Conservation (phyloP, 192 early-diverging fungal genomes). For the Spizellomyces punctatus region DNA sequence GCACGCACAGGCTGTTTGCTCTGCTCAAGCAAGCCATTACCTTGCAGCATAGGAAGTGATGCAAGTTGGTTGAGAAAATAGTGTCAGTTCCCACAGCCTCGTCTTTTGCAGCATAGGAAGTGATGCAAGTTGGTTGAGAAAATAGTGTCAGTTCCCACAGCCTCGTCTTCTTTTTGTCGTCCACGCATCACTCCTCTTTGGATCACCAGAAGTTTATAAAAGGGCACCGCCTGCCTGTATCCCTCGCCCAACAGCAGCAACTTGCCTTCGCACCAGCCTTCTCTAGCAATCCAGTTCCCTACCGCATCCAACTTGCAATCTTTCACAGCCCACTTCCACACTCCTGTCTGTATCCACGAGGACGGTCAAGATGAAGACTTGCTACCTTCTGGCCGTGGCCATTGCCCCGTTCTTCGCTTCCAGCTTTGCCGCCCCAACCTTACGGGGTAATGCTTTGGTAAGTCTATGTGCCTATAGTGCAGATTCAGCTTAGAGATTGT, state of each 20-base stretch:
- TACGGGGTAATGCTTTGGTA: background rate
- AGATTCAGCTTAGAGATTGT: background rate
- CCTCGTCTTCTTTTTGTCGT: background rate
- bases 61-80: background rate
- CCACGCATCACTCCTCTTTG: background rate
- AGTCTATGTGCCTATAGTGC: background rate
- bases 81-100: background rate
- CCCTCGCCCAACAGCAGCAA: background rate
- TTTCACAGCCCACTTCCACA: background rate
- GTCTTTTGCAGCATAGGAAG: background rate
- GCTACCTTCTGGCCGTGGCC: conserved; percentile 9
- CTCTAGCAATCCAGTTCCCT: background rate
- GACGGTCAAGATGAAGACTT: conserved; percentile 2
- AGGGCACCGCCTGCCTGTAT: background rate
- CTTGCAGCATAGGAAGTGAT: background rate
- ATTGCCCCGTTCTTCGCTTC: conserved; percentile 1
- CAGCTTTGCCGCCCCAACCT: background rate
- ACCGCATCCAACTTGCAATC: background rate
- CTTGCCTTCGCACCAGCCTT: background rate
- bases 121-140: background rate
- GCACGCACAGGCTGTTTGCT: background rate
- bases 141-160: background rate
- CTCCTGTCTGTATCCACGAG: background rate
- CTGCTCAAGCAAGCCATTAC: background rate
- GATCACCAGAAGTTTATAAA: background rate